These are phyloP conservation scores for Nakaseomyces nivariensis DNA, from an alignment of 1,139 yeast species.

Conservation along the genomic window DNA sequence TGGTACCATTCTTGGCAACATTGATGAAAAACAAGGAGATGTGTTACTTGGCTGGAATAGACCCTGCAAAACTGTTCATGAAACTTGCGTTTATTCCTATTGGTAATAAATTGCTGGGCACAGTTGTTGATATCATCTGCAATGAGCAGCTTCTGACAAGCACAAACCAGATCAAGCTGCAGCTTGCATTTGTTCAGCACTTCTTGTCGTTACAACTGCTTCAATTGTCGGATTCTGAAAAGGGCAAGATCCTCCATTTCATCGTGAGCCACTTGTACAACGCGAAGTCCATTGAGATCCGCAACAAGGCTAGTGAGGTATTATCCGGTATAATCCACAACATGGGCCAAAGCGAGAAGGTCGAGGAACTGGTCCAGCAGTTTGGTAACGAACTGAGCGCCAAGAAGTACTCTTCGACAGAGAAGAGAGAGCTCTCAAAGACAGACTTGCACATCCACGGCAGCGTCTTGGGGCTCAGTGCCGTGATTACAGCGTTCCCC, in stretches of 20 bases:
- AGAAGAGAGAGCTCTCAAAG: conserved; percentile 32
- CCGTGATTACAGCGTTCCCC: conserved; percentile 83
- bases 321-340: conserved; percentile 77
- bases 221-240: conserved; percentile 41
- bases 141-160: conserved; percentile 41
- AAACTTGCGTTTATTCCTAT: conserved; percentile 52
- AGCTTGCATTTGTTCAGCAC: conserved; percentile 64
- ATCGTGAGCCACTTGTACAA: conserved; percentile 50
- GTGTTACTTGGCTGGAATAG: conserved; percentile 60
- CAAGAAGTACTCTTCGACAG: conserved; percentile 40
- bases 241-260: conserved; percentile 42
- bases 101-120: conserved; percentile 35
- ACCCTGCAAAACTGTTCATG: conserved; percentile 45
- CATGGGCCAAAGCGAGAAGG: conserved; percentile 38
- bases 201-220: conserved; percentile 67
- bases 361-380: conserved; percentile 29
- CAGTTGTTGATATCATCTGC: conserved; percentile 45
- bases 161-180: conserved; percentile 61
- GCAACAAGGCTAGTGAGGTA: conserved; percentile 67
- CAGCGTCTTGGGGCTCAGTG: conserved; percentile 66
- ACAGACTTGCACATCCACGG: conserved; percentile 56
- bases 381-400: conserved; percentile 33
- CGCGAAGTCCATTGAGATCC: conserved; percentile 54
- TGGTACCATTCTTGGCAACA: conserved; percentile 64
- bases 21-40: conserved; percentile 71